phyloP scores from a whole-genome alignment of 495 filamentous ascomycete genomes.

The Coniosporium apollinis region DNA sequence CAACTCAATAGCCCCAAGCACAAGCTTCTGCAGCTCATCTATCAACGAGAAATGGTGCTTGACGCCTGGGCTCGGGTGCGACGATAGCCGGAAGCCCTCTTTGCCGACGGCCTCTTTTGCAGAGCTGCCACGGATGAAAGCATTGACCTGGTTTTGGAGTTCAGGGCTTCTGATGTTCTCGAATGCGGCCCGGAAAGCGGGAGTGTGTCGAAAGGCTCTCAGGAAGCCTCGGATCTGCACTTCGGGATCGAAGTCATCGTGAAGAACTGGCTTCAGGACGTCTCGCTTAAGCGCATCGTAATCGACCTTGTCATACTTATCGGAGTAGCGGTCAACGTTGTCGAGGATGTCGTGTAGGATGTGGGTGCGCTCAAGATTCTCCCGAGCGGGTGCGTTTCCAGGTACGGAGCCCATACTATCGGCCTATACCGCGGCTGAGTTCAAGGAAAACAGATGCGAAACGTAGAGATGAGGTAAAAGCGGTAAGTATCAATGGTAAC shows the following conservation, averaged over 20 bases:
- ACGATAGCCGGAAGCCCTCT: slow-evolving; percentile 5
- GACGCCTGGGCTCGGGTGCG: slow-evolving; percentile 9
- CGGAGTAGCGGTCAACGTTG: slow-evolving; percentile 7
- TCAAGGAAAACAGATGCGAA: no score
- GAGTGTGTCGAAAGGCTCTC: slow-evolving; percentile 9
- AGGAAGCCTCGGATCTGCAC: slow-evolving; percentile 15
- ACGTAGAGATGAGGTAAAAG: no score
- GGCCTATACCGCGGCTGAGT: no score
- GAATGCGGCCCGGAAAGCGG: slow-evolving; percentile 9
- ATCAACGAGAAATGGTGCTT: slow-evolving; percentile 14
- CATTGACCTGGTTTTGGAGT: slow-evolving; percentile 9
- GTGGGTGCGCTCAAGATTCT: slow-evolving; percentile 9
- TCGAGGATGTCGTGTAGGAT: slow-evolving; percentile 14
- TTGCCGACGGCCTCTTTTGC: slow-evolving; percentile 7
- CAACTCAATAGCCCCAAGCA: slow-evolving; percentile 4
- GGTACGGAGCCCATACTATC: no score
- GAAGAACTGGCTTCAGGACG: slow-evolving; percentile 11
- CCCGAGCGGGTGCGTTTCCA: no score
- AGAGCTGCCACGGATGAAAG: slow-evolving; percentile 8
- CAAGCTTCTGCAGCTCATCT: slow-evolving; percentile 6
- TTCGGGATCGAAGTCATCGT: slow-evolving; percentile 12
- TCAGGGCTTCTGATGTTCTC: slow-evolving; percentile 7
- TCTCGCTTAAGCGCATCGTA: slow-evolving; percentile 10
- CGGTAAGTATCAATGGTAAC: no score
- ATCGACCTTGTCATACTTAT: slow-evolving; percentile 7